phyloP scores from a whole-genome alignment of 768 basidiomycete species.

The Cubamyces sp. region DNA sequence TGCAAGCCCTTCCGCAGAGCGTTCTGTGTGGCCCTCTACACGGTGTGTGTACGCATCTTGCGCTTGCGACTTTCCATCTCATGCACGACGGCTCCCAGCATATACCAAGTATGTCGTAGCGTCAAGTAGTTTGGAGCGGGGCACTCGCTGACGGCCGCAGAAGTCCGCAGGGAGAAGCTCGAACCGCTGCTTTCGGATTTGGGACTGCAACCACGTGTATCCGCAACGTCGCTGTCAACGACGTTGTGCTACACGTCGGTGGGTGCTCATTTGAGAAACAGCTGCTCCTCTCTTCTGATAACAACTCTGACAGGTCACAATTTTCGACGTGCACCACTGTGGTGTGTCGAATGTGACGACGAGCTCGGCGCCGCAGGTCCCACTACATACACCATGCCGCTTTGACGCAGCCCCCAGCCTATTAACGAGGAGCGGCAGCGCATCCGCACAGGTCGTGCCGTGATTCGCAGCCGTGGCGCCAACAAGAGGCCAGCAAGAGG shows the following conservation, averaged over 20 bases:
- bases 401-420: not conserved
- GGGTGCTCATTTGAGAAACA: slow-evolving; percentile 15
- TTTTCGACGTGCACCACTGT: slow-evolving; percentile 3
- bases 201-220: slow-evolving; percentile 16
- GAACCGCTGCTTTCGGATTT: slow-evolving; percentile 17
- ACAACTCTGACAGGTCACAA: slow-evolving; percentile 16
- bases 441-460: not conserved
- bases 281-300: slow-evolving; percentile 20
- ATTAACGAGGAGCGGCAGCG: not conserved
- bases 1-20: slow-evolving; percentile 1
- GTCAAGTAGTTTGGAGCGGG: too few species aligned
- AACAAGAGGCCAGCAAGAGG: not conserved
- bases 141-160: not conserved
- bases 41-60: not conserved
- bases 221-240: slow-evolving; percentile 21
- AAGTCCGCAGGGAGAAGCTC: not conserved
- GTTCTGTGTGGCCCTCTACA: not conserved
- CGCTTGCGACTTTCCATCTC: not conserved
- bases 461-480: slow-evolving; percentile 9
- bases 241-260: slow-evolving; percentile 20
- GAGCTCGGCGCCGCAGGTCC: not conserved
- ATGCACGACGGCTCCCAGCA: not conserved
- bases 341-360: slow-evolving; percentile 1
- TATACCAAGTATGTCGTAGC: not conserved
- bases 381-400: not conserved